Evolutionary conservation across 306 rosid species (phyloP).

Genomic region (Cucurbita moschata): DNA sequence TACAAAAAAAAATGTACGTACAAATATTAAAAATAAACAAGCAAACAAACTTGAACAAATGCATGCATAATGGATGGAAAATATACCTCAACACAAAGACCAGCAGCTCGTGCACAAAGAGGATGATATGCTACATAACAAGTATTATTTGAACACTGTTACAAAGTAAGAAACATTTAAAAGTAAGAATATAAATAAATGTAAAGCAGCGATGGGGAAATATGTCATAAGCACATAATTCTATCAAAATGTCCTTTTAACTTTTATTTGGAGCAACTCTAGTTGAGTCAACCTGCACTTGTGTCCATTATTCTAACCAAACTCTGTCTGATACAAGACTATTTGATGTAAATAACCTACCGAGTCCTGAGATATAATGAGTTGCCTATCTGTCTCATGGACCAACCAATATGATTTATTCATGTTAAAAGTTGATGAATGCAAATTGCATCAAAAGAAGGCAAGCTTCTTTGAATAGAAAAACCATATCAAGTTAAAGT

Average conservation of each 20-base stretch:
- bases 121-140: slow-evolving; percentile 97
- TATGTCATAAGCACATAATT: neutral
- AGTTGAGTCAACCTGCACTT: neutral
- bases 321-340: neutral
- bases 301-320: neutral
- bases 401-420: neutral
- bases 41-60: neutral
- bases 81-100: slow-evolving; percentile 94
- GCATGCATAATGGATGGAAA: neutral
- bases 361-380: neutral
- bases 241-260: neutral
- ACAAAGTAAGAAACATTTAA: slow-evolving; percentile 2
- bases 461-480: neutral
- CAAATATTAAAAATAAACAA: neutral
- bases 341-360: neutral
- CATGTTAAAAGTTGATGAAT: neutral
- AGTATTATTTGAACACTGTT: slow-evolving; percentile 83
- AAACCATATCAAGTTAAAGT: neutral
- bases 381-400: neutral
- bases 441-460: neutral
- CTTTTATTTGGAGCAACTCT: neutral
- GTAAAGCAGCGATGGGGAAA: neutral
- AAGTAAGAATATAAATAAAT: neutral
- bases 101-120: slow-evolving; percentile 99
- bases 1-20: neutral